Evolutionary conservation across 371 early-diverging fungal genomes (phyloP).

Genomic region (Globomyces sp.): DNA sequence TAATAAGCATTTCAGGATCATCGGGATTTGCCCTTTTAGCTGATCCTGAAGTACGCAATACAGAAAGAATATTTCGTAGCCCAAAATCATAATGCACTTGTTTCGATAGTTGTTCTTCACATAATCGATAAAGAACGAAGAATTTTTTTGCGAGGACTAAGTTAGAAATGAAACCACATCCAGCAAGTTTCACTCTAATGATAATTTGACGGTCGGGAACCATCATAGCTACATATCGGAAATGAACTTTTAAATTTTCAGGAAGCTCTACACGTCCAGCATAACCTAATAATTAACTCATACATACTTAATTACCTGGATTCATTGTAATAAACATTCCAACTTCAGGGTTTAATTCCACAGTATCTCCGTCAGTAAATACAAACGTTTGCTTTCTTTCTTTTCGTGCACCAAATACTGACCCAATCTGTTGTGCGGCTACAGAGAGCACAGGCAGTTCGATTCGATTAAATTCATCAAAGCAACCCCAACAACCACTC

Average conservation of each 20-base stretch:
- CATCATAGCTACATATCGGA: conserved; percentile 69
- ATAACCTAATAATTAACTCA: conserved; percentile 34
- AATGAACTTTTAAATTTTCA: conserved; percentile 62
- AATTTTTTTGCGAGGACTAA: conserved; percentile 61
- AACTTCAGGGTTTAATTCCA: conserved; percentile 64
- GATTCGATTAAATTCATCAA: conserved; percentile 73
- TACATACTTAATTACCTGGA: conserved; percentile 31
- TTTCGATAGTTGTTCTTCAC: conserved; percentile 62
- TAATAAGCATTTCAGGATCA: conserved; percentile 56
- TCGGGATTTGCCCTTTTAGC: conserved; percentile 63
- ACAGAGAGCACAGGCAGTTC: conserved; percentile 64
- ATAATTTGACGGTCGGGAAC: conserved; percentile 67
- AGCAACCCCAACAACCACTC: conserved; percentile 62
- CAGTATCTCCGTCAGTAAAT: conserved; percentile 62
- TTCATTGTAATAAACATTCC: conserved; percentile 73
- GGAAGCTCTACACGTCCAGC: conserved; percentile 65
- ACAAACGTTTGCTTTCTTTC: conserved; percentile 57
- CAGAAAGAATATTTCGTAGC: conserved; percentile 61
- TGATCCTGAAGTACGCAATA: conserved; percentile 59
- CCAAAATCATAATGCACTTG: conserved; percentile 72
- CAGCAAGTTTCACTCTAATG: conserved; percentile 63
- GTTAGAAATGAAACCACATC: conserved; percentile 62
- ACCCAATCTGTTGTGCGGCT: conserved; percentile 64
- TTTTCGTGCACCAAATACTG: conserved; percentile 57
- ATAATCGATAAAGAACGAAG: conserved; percentile 59